A percentile compares a stretch with the other conserved stretches of the same genome.
Evolutionary conservation across 106 monocot species (phyloP).

Genomic region (Dendrobium catenatum): DNA sequence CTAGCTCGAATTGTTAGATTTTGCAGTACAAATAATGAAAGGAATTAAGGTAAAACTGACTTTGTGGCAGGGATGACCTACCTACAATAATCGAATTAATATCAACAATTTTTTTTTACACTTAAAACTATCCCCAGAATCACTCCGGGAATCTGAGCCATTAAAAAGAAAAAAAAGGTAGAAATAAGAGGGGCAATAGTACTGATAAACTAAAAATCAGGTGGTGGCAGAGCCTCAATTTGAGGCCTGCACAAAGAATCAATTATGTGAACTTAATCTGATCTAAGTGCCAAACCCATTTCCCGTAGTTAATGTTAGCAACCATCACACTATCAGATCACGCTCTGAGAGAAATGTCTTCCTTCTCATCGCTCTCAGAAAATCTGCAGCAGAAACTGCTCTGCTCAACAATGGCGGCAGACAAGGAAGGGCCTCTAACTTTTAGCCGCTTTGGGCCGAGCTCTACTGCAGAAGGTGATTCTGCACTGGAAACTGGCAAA

Average conservation of each 20-base stretch:
- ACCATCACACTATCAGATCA: neutral
- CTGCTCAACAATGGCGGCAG: neutral
- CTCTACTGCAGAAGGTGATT: neutral
- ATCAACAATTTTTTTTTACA: neutral
- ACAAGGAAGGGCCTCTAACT: neutral
- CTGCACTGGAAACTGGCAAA: neutral
- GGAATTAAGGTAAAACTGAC: neutral
- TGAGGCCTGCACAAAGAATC: constrained; percentile 26
- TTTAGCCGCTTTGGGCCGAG: neutral
- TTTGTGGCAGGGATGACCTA: neutral
- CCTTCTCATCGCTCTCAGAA: neutral
- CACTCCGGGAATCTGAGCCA: neutral
- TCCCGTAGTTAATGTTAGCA: neutral
- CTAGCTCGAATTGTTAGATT: too few species aligned
- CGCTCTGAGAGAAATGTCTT: neutral
- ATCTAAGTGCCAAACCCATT: neutral
- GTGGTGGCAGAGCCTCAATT: constrained; percentile 10
- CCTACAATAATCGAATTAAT: neutral
- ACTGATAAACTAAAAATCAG: constrained; percentile 9
- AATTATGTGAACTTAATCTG: constrained; percentile 10
- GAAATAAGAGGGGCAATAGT: neutral
- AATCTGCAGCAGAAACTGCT: neutral
- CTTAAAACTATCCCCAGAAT: neutral
- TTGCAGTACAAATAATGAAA: neutral
- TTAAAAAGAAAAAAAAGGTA: too few species aligned